A percentile compares a stretch with the other conserved stretches of the same genome.
Conservation (phyloP, 345 rosid species). For the Arabidopsis thaliana region TAIR10.1 NC_003075.7:12672501-12673000, state of each 20-base stretch:
- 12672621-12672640: background rate
- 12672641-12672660: background rate
- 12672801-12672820: conserved; percentile 23
- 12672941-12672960: conserved; percentile 35
- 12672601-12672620: too few relatives aligned
- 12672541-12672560: background rate
- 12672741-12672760: conserved; percentile 68
- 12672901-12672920: conserved; percentile 8
- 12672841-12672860: background rate
- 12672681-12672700: conserved; percentile 69
- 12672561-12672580: background rate
- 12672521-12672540: conserved; percentile 1
- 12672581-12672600: background rate
- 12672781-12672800: conserved; percentile 8
- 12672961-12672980: conserved; percentile 42
- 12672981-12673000: conserved; percentile 28
- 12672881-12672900: conserved; percentile 7
- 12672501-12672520: background rate
- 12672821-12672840: conserved; percentile 9
- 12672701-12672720: conserved; percentile 82
- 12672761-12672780: conserved; percentile 25
- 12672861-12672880: conserved; percentile 14
- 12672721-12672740: conserved; percentile 66
- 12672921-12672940: conserved; percentile 17
- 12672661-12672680: conserved; percentile 71